These are phyloP conservation scores for Aotearoamyces nothofagi DNA, from an alignment of 2,329 filamentous ascomycete species.

Conservation along the genomic window DNA sequence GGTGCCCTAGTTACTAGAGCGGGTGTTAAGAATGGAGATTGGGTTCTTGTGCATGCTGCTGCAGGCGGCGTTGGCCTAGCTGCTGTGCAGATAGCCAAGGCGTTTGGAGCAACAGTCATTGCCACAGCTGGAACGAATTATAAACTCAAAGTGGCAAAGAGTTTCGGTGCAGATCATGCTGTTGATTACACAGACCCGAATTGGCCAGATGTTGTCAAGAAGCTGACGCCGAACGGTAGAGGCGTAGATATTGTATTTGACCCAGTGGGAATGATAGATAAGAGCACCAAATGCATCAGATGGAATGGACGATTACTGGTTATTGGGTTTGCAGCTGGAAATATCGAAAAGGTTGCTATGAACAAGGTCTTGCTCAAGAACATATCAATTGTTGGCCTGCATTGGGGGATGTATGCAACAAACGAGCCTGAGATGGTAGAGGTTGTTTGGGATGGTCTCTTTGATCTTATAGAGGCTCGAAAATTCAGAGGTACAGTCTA, in stretches of 20 bases:
- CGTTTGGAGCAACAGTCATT: conserved; percentile 80
- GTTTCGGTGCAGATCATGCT: conserved; percentile 73
- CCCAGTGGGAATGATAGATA: conserved; percentile 78
- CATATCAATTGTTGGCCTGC: conserved; percentile 74
- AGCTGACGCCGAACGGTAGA: conserved; percentile 53
- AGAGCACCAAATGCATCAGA: conserved; percentile 77
- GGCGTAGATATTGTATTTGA: conserved; percentile 89
- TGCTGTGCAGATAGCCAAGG: conserved; percentile 88
- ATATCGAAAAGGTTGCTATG: conserved; percentile 82
- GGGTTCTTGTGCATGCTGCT: conserved; percentile 80
- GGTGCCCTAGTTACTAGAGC: conserved; percentile 68
- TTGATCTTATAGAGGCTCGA: conserved; percentile 58
- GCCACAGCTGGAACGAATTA: conserved; percentile 71
- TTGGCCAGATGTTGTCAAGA: conserved; percentile 58
- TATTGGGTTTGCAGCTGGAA: conserved; percentile 75
- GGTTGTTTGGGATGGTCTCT: conserved; percentile 70
- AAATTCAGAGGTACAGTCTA: conserved; percentile 76
- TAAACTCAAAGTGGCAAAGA: conserved; percentile 65
- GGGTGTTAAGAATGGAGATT: conserved; percentile 63
- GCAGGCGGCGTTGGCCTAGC: conserved; percentile 85
- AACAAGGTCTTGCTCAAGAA: conserved; percentile 92
- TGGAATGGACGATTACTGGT: conserved; percentile 86
- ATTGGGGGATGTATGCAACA: conserved; percentile 76
- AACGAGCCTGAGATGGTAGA: conserved; percentile 57
- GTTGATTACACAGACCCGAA: conserved; percentile 57